phyloP scores from a whole-genome alignment of 2,329 filamentous ascomycete genomes.

The Penicillium thymicola region DNA sequence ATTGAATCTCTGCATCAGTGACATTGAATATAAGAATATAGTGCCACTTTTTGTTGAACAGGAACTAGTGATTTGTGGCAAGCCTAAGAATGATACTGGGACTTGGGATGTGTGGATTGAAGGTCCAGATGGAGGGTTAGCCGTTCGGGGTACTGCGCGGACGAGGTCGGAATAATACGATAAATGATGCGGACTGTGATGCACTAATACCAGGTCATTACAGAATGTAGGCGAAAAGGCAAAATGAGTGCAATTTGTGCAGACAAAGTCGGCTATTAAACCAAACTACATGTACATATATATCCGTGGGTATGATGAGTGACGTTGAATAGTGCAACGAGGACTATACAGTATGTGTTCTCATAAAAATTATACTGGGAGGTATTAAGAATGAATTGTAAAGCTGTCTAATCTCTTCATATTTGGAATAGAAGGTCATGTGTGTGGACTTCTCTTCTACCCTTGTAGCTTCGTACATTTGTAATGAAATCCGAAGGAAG shows the following conservation, averaged over 20 bases:
- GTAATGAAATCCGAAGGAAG: no score
- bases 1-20: constrained; percentile 43
- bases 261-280: no score
- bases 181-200: background rate
- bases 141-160: constrained; percentile 57
- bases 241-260: background rate
- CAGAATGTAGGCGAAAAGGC: background rate
- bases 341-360: no score
- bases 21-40: constrained; percentile 75
- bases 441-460: no score
- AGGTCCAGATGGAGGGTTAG: constrained; percentile 58
- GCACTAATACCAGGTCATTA: background rate
- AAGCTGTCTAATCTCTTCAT: no score
- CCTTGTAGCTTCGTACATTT: no score
- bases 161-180: constrained; percentile 9
- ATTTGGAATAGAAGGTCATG: no score
- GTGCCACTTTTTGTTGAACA: constrained; percentile 76
- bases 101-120: constrained; percentile 66
- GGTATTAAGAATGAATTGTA: no score
- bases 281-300: no score
- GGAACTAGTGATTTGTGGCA: constrained; percentile 66
- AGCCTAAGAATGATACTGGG: constrained; percentile 43
- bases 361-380: no score
- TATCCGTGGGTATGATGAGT: no score
- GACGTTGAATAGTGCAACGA: no score